Conservation (phyloP, 352 stramenopile genomes). For the Phytopythium helicoides region DNA sequence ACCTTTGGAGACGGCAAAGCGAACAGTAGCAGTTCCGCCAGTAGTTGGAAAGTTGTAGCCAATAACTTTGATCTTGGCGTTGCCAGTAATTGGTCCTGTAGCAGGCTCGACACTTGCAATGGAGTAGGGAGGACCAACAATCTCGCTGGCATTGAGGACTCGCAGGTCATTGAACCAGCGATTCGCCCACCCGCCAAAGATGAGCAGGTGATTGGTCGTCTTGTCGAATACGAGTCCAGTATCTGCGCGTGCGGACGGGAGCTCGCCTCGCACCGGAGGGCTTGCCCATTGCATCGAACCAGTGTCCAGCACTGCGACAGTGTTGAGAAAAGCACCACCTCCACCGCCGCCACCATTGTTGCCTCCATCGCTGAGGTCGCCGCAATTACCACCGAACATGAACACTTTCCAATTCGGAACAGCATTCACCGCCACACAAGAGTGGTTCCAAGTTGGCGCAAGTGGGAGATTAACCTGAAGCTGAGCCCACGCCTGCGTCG, state of each 20-base stretch:
- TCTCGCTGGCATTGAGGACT: slow-evolving; percentile 92
- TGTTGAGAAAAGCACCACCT: slow-evolving; percentile 75
- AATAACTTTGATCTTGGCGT: slow-evolving; percentile 83
- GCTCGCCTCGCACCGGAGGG: slow-evolving; percentile 64
- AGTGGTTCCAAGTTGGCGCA: slow-evolving; percentile 94
- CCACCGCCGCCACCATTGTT: slow-evolving; percentile 66
- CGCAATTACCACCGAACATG: slow-evolving; percentile 96
- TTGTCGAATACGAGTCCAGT: slow-evolving; percentile 93
- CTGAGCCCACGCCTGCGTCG: slow-evolving; percentile 83
- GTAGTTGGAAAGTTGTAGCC: slow-evolving; percentile 88
- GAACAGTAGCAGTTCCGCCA: slow-evolving; percentile 56
- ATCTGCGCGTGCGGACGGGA: slow-evolving; percentile 90
- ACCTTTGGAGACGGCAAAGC: slow-evolving; percentile 93
- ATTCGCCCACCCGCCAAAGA: slow-evolving; percentile 97
- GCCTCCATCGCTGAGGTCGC: slow-evolving; percentile 86
- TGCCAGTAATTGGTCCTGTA: slow-evolving; percentile 94
- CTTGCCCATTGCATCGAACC: slow-evolving; percentile 76
- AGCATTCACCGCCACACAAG: slow-evolving; percentile 90
- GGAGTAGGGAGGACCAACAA: slow-evolving; percentile 96
- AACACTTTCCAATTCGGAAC: slow-evolving; percentile 98
- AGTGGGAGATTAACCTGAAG: slow-evolving; percentile 40
- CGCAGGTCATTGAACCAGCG: slow-evolving; percentile 94
- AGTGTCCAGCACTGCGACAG: slow-evolving; percentile 91
- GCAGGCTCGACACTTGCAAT: slow-evolving; percentile 89
- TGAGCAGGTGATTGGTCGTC: slow-evolving; percentile 86